Percentiles rank a stretch among this genome's conserved stretches.
Conservation (phyloP, 257 asterid species). For the Solanum megistacrolobum region DNA sequence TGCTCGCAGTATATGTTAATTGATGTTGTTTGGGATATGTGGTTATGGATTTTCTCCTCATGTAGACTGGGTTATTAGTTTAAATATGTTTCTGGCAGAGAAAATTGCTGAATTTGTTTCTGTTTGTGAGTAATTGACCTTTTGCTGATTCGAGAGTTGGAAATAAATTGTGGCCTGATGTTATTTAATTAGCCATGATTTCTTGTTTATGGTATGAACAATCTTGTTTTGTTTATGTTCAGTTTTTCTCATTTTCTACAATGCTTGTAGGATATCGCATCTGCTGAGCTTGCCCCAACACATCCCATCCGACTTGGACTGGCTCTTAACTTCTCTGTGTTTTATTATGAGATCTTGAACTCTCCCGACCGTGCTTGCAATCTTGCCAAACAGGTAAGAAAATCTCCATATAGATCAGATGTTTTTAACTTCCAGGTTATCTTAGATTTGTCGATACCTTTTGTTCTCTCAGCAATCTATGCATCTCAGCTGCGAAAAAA, state of each 20-base stretch:
- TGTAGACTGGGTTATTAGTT: background rate
- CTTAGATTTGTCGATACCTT: background rate
- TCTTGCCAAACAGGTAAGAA: constrained; percentile 67
- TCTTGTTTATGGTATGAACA: background rate
- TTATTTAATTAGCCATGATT: background rate
- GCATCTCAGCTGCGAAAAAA: background rate
- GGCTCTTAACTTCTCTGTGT: constrained; percentile 84
- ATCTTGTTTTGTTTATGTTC: background rate
- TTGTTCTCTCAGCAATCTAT: background rate
- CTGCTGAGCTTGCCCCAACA: constrained; percentile 68
- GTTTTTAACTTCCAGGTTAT: background rate
- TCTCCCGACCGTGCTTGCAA: constrained; percentile 87
- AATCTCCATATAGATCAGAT: background rate
- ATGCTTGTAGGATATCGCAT: constrained; percentile 63
- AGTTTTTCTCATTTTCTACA: background rate
- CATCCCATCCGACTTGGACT: constrained; percentile 86
- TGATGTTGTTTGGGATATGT: background rate
- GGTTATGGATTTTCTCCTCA: background rate
- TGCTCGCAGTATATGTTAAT: background rate
- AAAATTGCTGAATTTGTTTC: no score
- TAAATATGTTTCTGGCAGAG: background rate
- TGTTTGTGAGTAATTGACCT: no score
- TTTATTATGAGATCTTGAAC: constrained; percentile 79
- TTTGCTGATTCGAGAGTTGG: no score
- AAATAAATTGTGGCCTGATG: background rate